Percentiles rank a stretch among this genome's conserved stretches.
Evolutionary conservation across 192 early-diverging fungal species (phyloP).

Genomic region (Gigaspora rosea): DNA sequence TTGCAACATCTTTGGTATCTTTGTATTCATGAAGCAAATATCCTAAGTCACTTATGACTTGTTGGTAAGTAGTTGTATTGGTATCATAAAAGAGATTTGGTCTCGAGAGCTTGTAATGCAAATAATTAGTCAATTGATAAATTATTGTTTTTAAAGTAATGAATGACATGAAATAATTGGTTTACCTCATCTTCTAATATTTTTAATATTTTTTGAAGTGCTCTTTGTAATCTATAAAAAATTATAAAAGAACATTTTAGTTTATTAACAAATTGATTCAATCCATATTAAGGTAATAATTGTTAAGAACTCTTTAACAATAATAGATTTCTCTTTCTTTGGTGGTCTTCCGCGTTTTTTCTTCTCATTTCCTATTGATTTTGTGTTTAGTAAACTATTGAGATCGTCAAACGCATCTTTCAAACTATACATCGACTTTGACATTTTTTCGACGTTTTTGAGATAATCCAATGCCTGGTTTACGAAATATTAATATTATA

Average conservation of each 20-base stretch:
- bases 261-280: neutral
- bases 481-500: too few relatives aligned
- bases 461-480: neutral
- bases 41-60: neutral
- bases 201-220: constrained; percentile 13
- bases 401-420: constrained; percentile 13
- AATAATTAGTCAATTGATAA: neutral
- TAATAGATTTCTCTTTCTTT: neutral
- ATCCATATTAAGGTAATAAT: neutral
- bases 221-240: constrained; percentile 9
- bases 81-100: neutral
- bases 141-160: neutral
- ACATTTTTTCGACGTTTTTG: neutral
- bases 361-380: neutral
- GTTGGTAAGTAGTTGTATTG: neutral
- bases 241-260: neutral
- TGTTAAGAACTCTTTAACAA: neutral
- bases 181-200: constrained; percentile 15
- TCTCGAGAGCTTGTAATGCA: neutral
- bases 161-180: neutral
- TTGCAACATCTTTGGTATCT: neutral
- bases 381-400: neutral
- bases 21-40: neutral
- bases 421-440: neutral
- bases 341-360: constrained; percentile 25